Evolutionary conservation across 192 early-diverging fungal genomes (phyloP), one percentile per base, ranked within the genome.

Genomic region (Dissophora ornata): DNA sequence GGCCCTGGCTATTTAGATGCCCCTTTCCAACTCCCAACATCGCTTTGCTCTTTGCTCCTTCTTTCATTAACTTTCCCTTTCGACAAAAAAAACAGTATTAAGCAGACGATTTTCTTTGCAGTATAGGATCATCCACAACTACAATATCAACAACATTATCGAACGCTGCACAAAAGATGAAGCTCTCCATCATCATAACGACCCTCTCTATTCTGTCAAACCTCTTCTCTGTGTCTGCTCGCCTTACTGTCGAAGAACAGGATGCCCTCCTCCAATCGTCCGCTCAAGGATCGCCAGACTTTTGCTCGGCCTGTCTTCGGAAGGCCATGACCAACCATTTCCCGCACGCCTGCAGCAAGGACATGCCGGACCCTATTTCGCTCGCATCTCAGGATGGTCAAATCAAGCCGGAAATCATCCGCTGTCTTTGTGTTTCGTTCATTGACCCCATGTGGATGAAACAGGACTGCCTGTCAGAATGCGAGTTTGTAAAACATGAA

Each of bases 271-370:
- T 47, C 15, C 7, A 47, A 22, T 16, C 16, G 21, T 47, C 45
- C 19, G 45, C 12, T n/a, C 16, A 47, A 47, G 5, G 7, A 38
- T 9, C 36, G 36, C 49, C 26, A 7, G 49, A 51, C 18, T 51
- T 26, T 28, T 69, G 67, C 58, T 47, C 57, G 8, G 57, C 67
- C 7, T 69, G 67, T 47, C 58, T 69, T 19, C 49, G 44, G 22
- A 69, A 69, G 50, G 67, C 49, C 38, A 69, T 69, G 67, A 46
- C 57, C 42, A 69, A 69, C 58, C 67, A 69, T 36, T 69, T 69
- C 19, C 67, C 67, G 1, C 67, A 69, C 22, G 67, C 57, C 15
- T 69, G 67, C 41, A 49, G 21, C 28, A 16, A 28, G 3, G 57
- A 54, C 24, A 38, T 69, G 57, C 36, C 49, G 28, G n/a, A 57